Base-by-base conservation (phyloP, 257 asterid species). In the Ilex aquifolium region DNA sequence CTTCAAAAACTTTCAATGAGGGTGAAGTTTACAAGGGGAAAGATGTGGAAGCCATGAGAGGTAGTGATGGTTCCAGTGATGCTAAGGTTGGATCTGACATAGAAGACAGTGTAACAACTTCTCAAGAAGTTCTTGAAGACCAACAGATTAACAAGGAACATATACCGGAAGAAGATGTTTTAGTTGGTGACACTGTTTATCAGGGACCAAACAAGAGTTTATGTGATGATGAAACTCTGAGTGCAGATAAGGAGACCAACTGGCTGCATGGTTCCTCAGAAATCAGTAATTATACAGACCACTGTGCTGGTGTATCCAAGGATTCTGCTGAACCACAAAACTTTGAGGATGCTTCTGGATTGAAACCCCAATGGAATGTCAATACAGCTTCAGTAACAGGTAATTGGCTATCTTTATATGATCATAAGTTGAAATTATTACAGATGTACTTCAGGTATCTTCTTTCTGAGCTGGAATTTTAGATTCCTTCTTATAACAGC, bases 61-160 rank as follows among this genome's bases (percentile, higher is more conserved):
- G 30, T 27, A 59, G 62, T 58, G 42, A 50, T 63, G 77, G 61
- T 63, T 56, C 56, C 6, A 40, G 40, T 60, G 68, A 55, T 63
- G 62, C 54, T 48, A 62, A 36, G 7, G 8, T 56, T 36, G 57
- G 58, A 65, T 68, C 63, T 59, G 65, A 69, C 27, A 17, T 32
- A 65, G 59, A 65, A 57, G 56, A 60, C 57, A 32, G 46, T 44
- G 52, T 17, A 30, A 65, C 53, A 52, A 55, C 5, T 36, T 36
- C 65, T 31, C 64, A 40, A 11, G 67, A 67, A 44, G 49, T 51
- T 66, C 13, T 61, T 39, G 75, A 57, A 52, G 69, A 68, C 42
- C 59, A 57, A 61, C 31, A 31, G 9, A 36, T 36, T 36, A 36
- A 8, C 8, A 36, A 36, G 5, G 42, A 36, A 36, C 1, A 2